These are phyloP conservation scores for Cruciata laevipes DNA, from an alignment of 257 asterid species.

Conservation along the genomic window DNA sequence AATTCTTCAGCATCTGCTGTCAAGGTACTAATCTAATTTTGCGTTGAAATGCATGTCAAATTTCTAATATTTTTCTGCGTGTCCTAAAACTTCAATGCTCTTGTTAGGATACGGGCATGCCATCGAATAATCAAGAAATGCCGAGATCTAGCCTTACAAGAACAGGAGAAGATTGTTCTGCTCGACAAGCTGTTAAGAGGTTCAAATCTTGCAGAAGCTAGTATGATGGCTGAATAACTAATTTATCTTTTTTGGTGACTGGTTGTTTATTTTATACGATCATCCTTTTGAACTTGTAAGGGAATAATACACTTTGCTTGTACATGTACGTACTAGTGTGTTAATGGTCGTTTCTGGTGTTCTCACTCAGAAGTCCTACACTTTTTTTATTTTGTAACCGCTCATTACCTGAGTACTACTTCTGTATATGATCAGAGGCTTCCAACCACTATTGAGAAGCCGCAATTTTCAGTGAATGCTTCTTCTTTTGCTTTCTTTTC, in stretches of 20 bases:
- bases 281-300: slow-evolving; percentile 17
- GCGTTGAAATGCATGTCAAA: background rate
- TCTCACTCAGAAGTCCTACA: slow-evolving; percentile 35
- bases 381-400: slow-evolving; percentile 11
- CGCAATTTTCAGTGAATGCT: slow-evolving; percentile 12
- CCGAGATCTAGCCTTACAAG: slow-evolving; percentile 33
- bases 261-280: slow-evolving; percentile 28
- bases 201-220: slow-evolving; percentile 60
- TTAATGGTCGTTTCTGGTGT: slow-evolving; percentile 25
- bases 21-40: slow-evolving; percentile 40
- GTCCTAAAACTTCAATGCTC: background rate
- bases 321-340: slow-evolving; percentile 41
- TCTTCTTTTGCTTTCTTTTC: too few species aligned
- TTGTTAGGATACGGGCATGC: slow-evolving; percentile 35
- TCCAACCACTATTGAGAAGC: slow-evolving; percentile 33
- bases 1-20: slow-evolving; percentile 39
- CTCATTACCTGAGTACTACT: background rate
- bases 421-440: slow-evolving; percentile 18
- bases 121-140: slow-evolving; percentile 24
- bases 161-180: slow-evolving; percentile 40
- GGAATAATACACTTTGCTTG: slow-evolving; percentile 18
- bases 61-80: background rate
- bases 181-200: slow-evolving; percentile 49
- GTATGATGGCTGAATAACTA: slow-evolving; percentile 12
- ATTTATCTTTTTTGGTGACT: slow-evolving; percentile 14